Base-by-base conservation (phyloP, 768 basidiomycete genomes). In the Trametes coccinea region DNA sequence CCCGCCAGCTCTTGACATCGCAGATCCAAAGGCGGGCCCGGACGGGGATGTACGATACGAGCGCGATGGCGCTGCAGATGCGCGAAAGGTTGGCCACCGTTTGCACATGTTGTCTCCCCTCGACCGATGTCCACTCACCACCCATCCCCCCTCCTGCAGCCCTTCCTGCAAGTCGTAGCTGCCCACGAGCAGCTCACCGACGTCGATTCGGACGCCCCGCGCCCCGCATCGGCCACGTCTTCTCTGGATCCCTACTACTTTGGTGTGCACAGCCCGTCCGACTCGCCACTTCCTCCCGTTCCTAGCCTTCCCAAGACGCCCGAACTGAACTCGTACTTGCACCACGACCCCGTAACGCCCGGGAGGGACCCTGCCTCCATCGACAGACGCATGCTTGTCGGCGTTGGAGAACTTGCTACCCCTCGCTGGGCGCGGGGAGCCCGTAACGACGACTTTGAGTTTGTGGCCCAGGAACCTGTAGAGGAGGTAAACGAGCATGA, bases 381-480 rank as follows among this genome's bases (percentile, higher is more conserved):
- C 62, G 95, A 98, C 77, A 82, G 97, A 60, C 82, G 86, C 16
- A 90, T 87, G 40, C 85, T 98, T 43, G 86, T 98, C 55, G 97
- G 97, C 29, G 91, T 98, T 5, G 97, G 97, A 40, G 97, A 99
- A 75, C 84, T 98, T 34, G 80, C 94, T 17, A 99, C 97, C n/a
- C 97, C 97, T 50, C 84, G 95, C 62, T 99, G 95, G 95, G 82
- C 83, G 61, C 84, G 83, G 70, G 72, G 76, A 31, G 80, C 82
- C 50, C 74, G 77, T 39, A 73, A 74, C 53, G 66, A 71, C 51
- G 72, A 70, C 34, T 68, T 70, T 16, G 70, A 74, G 59, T 41
- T 70, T 46, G 62, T 64, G 58, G 53, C 56, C 14, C 66, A 75
- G 59, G 66, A 80, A 73, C 54, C 67, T 72, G 57, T 78, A 73